Conservation (phyloP, 257 asterid species). For the Paulownia fortunei region DNA sequence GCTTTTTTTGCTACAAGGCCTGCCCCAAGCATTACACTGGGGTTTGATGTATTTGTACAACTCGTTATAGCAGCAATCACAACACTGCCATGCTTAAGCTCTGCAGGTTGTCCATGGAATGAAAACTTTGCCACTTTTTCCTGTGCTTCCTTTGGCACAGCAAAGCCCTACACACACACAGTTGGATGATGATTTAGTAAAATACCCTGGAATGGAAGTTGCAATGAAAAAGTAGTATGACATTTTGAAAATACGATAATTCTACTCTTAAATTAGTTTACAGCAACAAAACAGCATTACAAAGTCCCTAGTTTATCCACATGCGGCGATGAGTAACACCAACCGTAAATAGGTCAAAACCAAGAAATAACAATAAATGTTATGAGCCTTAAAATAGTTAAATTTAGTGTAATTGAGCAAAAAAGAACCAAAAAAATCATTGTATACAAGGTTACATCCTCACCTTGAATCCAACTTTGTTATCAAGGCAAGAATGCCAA, state of each 20-base stretch:
- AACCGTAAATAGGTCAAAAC: conserved; percentile 1
- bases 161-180: conserved; percentile 77
- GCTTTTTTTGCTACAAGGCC: conserved; percentile 95
- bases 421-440: conserved; percentile 15
- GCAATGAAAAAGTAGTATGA: background rate
- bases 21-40: conserved; percentile 98
- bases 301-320: conserved; percentile 16
- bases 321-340: conserved; percentile 8
- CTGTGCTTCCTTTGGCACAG: conserved; percentile 86
- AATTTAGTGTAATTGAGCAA: conserved; percentile 14
- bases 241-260: background rate
- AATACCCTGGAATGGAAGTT: background rate
- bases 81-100: conserved; percentile 94
- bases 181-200: conserved; percentile 17
- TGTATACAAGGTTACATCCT: conserved; percentile 26
- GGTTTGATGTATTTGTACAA: conserved; percentile 97
- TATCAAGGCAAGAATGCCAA: conserved; percentile 94
- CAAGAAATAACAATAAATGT: background rate
- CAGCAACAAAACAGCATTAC: background rate
- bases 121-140: conserved; percentile 79
- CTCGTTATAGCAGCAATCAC: conserved; percentile 98
- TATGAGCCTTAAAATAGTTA: background rate
- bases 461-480: conserved; percentile 94
- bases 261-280: conserved; percentile 4
- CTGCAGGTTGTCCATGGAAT: conserved; percentile 87